Base-by-base conservation (phyloP, 208 protist genomes). In the Leishmania amazonensis region DNA sequence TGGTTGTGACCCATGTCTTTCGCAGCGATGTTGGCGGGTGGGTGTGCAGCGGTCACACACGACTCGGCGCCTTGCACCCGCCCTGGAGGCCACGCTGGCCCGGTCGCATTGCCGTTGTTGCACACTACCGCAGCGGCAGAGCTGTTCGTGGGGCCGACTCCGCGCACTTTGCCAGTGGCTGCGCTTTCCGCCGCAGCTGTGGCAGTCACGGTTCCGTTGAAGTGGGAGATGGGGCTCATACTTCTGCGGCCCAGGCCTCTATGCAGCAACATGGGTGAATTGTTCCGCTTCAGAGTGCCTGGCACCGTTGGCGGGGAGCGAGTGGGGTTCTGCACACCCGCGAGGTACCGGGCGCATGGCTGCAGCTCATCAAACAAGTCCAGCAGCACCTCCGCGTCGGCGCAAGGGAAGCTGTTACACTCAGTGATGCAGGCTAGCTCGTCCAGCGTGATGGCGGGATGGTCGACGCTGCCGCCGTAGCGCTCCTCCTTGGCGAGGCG, bases 351-450 rank as follows among this genome's bases (percentile, higher is more conserved):
- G 17, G 65, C 75, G 85, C 78, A 85, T 7, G 82, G 77, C 73
- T 81, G 85, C 40, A 96, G 82, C 45, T 96, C 93, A 58, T 93
- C 87, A 77, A 96, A 96, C 24, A 96, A 70, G 51, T 93, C 91
- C 6, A 88, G 53, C 60, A 96, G 85, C 47, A 95, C 70, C 38
- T 81, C 77, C 28, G 83, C 86, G 62, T 96, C 91, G 5, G 88
- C 77, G 13, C 91, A 71, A 31, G 91, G 89, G 51, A 95, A 83
- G 76, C 83, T 81, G 35, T 90, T 89, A 9, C 57, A 76, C 62
- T 96, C 90, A 7, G 95, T 62, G 9, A 96, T 92, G 51, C 89
- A 82, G n/a, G 85, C 87, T 19, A 96, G 74, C 15, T 88, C 85
- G 54, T 93, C 88, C 45, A 93, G 78, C 31, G 85, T 90, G 71